Conservation (phyloP, 2,329 filamentous ascomycete genomes). For the Neocucurbitaria cava region DNA sequence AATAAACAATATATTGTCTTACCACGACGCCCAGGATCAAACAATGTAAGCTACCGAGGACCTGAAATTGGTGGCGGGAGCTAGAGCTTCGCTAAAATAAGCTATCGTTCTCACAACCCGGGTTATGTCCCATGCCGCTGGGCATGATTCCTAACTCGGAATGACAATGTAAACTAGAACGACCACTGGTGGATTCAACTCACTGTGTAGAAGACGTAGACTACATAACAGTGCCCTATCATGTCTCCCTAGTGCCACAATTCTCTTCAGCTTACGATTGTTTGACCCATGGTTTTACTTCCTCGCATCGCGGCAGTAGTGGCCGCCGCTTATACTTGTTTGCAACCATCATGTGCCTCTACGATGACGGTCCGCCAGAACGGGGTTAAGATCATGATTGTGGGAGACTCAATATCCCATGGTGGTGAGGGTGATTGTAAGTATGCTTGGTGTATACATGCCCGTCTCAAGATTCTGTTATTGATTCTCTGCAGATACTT, state of each 20-base stretch:
- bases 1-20: background rate
- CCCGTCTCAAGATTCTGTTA: background rate
- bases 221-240: background rate
- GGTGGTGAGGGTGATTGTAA: conserved; percentile 7
- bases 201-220: background rate
- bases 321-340: background rate
- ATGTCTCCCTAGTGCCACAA: background rate
- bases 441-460: background rate
- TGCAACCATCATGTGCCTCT: background rate
- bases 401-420: conserved; percentile 11
- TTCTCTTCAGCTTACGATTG: background rate
- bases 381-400: conserved; percentile 9
- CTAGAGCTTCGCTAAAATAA: background rate
- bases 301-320: background rate
- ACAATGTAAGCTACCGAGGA: background rate
- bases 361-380: conserved; percentile 1
- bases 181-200: background rate
- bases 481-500: background rate
- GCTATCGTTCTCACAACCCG: background rate
- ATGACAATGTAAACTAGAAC: background rate
- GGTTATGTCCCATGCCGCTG: background rate
- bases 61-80: background rate
- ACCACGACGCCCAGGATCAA: background rate
- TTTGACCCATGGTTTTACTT: background rate
- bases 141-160: background rate